Evolutionary conservation across 1,284 basidiomycete genomes (phyloP), one percentile per base, ranked within the genome.

Genomic region (Microbotryum scabiosae): DNA sequence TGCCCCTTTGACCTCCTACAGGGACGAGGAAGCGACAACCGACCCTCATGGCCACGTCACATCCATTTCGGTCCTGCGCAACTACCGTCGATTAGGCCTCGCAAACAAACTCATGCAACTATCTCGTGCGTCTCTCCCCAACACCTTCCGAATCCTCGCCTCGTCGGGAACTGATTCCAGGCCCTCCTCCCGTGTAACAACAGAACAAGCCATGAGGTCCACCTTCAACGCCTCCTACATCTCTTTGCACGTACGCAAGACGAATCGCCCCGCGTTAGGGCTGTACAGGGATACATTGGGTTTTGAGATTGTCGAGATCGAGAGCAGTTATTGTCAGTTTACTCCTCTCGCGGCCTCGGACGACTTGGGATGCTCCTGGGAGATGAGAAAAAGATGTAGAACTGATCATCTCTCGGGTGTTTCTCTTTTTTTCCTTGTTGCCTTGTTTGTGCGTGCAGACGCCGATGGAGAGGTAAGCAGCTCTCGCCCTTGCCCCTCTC

Each of bases 91-190:
- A 30, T 78, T 92, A 21, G 90, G 91, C 2, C 77, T 96, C 1
- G 91, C 89, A 16, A 89, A 89, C 75, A 86, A 85, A 73, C 77
- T 96, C 50, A 94, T 94, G 91, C 75, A 87, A 45, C 82, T 88
- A 55, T 86, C 87, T 46, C 90, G 90, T 93, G 68, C 69, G 82
- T 80, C 48, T 28, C 16, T n/a, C 30, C 25, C 25, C n/a, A 12
- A 6, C n/a, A 20, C n/a, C 9, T 18, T 44, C 36, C 2, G 36
- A 8, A 32, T 18, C 12, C 36, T 16, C 16, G 5, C n/a, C 5
- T 20, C 25, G 46, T 21, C 4, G 21, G 21, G 4, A 44, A 7
- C 36, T 30, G 30, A 30, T 9, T 10, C 30, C 28, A 7, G 1
- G 28, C 28, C 30, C 43, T 26, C 32, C 55, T 28, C 10, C 12